Base-by-base conservation (phyloP, 768 basidiomycete species). In the Collybia sp. region DNA sequence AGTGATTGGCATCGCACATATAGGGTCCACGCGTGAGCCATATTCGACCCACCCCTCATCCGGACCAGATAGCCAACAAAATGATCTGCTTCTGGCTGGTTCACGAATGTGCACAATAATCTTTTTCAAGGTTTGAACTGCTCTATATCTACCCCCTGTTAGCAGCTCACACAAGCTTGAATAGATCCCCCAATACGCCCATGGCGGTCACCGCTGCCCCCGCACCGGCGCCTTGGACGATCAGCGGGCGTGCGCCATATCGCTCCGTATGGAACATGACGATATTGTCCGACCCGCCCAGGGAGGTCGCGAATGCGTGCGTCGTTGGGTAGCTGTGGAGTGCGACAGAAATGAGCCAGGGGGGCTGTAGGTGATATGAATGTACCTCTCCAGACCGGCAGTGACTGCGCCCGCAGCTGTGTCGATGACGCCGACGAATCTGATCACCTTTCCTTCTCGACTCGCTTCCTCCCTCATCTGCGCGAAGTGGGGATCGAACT, bases 201-300 rank as follows among this genome's bases (percentile, higher is more conserved):
- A 98, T 98, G 0, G 96, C 96, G 30, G 96, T 99, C 12, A 98
- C 95, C 18, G 88, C 93, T 1, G 93, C 93, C n/a, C 96, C 96
- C 0, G 96, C 96, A 2, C 96, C 96, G 1, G 94, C 85, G 42
- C 96, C 96, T 58, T 97, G 95, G 30, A 99, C 77, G 49, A 98
- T 90, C 46, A 99, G 70, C 1, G 96, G 95, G 35, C 93, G 70
- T 6, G 84, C 77, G 2, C 85, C 83, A 60, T 99, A 99, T 35
- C 96, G 76, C 58, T 88, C 83, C 0, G 95, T 97, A 61, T 92
- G 88, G 79, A 98, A 97, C 74, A 96, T 89, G 62, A 99, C 80
- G 60, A 99, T 97, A 63, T 98, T 98, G 66, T 99, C 96, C 16
- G 93, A 93, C 1, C 95, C 96, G 16, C 92, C 89, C 12, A 99